Evolutionary conservation across 2,329 filamentous ascomycete species (phyloP), one percentile per base, ranked within the genome.

Genomic region (Lecanicillium sp.): DNA sequence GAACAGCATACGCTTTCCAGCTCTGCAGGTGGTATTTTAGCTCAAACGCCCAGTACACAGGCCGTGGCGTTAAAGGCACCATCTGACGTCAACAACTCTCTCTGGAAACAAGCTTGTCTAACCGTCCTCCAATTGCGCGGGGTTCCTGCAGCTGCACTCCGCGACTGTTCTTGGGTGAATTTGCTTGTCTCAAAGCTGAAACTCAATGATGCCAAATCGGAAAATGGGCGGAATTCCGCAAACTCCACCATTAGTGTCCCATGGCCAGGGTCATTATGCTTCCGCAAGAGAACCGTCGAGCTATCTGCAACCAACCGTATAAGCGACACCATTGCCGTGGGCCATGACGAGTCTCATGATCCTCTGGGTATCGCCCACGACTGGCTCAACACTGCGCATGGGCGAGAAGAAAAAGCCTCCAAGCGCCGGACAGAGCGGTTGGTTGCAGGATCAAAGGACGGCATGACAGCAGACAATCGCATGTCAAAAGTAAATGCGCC

Each of bases 241-340:
- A 62, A 58, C 9, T 53, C 65, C 3, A 60, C 64, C 3, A 61
- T 69, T 4, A 69, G 66, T 6, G 68, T 79, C 20, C 69, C 73
- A 10, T 81, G 78, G 78, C 78, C 78, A 33, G 68, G 73, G 2
- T 65, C 65, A 15, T 67, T 79, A 2, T 79, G 76, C 54, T 77
- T 78, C 49, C 71, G 73, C 44, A 75, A 73, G 52, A 68, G 67
- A 43, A 60, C 67, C 15, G 60, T 72, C n/a, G 66, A 67, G 10
- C 59, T 70, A 20, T 61, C 61, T n/a, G 63, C 67, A 6, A 68
- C 59, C 29, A 64, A 64, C 27, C 61, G 68, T 6, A 51, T 69
- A 9, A 68, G 70, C 30, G 69, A 74, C 20, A 62, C 60, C 5
- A 51, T 69, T 17, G 50, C 66, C 3, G 63, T 64, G 14, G 62